Percentiles rank a stretch among this genome's conserved stretches.
Evolutionary conservation across 2,329 filamentous ascomycete species (phyloP).

Genomic region (Ramularia collo-cygni): DNA sequence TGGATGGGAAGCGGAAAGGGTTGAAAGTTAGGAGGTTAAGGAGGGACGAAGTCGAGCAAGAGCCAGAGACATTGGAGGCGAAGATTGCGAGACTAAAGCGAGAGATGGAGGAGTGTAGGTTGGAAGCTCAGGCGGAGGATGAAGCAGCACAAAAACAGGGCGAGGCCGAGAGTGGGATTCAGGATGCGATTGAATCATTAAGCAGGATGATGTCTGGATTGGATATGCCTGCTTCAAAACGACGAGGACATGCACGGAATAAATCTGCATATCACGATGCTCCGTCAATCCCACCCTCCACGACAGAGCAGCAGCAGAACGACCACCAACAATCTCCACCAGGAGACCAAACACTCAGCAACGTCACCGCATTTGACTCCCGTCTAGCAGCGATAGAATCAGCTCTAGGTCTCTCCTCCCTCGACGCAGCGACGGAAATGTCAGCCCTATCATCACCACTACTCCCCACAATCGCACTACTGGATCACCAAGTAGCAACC

Average conservation of each 20-base stretch:
- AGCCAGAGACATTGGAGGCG: slow-evolving; percentile 67
- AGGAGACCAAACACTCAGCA: slow-evolving; percentile 58
- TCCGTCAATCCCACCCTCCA: slow-evolving; percentile 7
- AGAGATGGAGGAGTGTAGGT: slow-evolving; percentile 62
- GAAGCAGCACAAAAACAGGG: slow-evolving; percentile 40
- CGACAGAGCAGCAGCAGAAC: slow-evolving; percentile 1
- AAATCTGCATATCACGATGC: slow-evolving; percentile 17
- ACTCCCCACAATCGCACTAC: slow-evolving; percentile 69
- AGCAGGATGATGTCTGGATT: slow-evolving; percentile 67
- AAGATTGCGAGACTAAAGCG: slow-evolving; percentile 76
- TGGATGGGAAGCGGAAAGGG: slow-evolving; percentile 73
- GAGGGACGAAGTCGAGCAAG: slow-evolving; percentile 75
- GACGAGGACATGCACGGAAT: slow-evolving; percentile 4
- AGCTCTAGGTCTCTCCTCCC: slow-evolving; percentile 67
- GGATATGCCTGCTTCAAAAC: slow-evolving; percentile 27
- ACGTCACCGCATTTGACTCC: slow-evolving; percentile 81
- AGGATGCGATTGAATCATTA: slow-evolving; percentile 54
- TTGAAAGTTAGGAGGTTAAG: slow-evolving; percentile 53
- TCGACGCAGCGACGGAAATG: slow-evolving; percentile 54
- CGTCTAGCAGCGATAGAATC: slow-evolving; percentile 73
- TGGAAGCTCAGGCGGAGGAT: slow-evolving; percentile 27
- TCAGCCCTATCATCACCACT: slow-evolving; percentile 55
- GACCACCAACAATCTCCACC: slow-evolving; percentile 4
- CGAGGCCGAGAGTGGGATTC: slow-evolving; percentile 47
- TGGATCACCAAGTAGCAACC: slow-evolving; percentile 73